Evolutionary conservation across 2,329 filamentous ascomycete genomes (phyloP).

Genomic region (Cercospora sp.): DNA sequence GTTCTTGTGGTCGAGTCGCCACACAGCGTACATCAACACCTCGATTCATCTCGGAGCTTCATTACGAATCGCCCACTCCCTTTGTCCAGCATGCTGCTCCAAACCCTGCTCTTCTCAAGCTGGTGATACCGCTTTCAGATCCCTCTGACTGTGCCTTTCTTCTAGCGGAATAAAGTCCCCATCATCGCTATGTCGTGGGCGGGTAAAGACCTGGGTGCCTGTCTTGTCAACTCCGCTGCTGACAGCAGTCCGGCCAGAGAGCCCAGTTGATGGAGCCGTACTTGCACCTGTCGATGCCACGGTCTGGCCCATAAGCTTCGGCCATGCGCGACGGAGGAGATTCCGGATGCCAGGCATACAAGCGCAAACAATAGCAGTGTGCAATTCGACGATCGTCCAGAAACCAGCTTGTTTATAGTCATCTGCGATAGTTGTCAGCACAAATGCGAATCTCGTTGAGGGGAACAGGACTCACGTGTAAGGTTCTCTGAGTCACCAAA

Average conservation of each 20-base stretch:
- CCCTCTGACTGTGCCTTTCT: not conserved
- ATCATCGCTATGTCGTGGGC: constrained; percentile 24
- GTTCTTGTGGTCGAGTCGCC: not conserved
- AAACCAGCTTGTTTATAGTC: constrained; percentile 25
- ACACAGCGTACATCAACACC: not conserved
- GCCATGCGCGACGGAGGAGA: constrained; percentile 21
- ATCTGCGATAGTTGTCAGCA: constrained; percentile 10
- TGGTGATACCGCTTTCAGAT: not conserved
- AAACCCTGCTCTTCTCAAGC: not conserved
- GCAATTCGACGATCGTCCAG: constrained; percentile 25
- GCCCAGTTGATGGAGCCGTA: not conserved
- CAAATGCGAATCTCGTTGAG: rapidly evolving
- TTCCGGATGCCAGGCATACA: constrained; percentile 29
- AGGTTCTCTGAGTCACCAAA: constrained; percentile 23
- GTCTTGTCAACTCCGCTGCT: constrained; percentile 15
- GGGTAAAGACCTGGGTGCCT: constrained; percentile 13
- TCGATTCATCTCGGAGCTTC: not conserved
- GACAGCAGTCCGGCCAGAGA: constrained; percentile 23
- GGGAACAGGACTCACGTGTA: constrained; percentile 9
- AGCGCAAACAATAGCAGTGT: constrained; percentile 24
- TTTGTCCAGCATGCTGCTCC: no score
- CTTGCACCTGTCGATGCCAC: not conserved
- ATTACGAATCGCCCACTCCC: not conserved
- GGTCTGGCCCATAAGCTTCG: constrained; percentile 18
- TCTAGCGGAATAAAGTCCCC: constrained; percentile 23